These are phyloP conservation scores for Neonectria faginata DNA, from an alignment of 2,329 filamentous ascomycete species.

Conservation along the genomic window DNA sequence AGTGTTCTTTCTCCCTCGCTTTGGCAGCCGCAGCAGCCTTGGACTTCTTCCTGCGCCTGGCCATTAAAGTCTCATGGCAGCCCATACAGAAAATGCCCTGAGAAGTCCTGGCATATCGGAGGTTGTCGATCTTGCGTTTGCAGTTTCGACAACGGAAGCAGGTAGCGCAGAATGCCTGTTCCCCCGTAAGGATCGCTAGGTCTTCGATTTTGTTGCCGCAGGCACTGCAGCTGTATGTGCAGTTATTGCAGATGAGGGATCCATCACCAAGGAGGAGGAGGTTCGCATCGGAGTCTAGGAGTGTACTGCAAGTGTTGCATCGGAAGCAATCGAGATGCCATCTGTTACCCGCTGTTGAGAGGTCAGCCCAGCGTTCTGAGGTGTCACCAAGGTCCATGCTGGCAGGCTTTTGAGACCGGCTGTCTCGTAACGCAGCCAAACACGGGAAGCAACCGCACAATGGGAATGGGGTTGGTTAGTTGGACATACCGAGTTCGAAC, in stretches of 20 bases:
- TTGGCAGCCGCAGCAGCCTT: constrained; percentile 73
- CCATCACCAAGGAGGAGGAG: constrained; percentile 96
- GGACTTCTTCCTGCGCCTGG: constrained; percentile 86
- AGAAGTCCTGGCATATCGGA: constrained; percentile 95
- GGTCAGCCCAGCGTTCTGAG: constrained; percentile 43
- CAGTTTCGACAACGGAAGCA: constrained; percentile 98
- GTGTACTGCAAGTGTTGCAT: constrained; percentile 93
- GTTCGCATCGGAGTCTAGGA: constrained; percentile 98
- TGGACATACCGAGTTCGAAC: constrained; percentile 88
- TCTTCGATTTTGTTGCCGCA: constrained; percentile 99
- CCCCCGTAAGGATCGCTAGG: constrained; percentile 94
- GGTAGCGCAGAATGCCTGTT: constrained; percentile 96
- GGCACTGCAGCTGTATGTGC: constrained; percentile 97
- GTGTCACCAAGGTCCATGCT: constrained; percentile 18
- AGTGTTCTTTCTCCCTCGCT: constrained; percentile 71
- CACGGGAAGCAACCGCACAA: constrained; percentile 7
- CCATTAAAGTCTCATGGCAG: constrained; percentile 97
- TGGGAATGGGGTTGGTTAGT: background rate
- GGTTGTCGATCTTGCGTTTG: constrained; percentile 98
- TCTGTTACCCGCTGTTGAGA: constrained; percentile 81
- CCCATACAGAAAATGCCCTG: constrained; percentile 99
- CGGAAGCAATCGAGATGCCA: constrained; percentile 99
- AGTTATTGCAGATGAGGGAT: constrained; percentile 98
- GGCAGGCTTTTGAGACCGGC: constrained; percentile 30
- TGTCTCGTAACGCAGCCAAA: constrained; percentile 17